phyloP scores from a whole-genome alignment of 805 yeast genomes.

The Candida anglica region DNA sequence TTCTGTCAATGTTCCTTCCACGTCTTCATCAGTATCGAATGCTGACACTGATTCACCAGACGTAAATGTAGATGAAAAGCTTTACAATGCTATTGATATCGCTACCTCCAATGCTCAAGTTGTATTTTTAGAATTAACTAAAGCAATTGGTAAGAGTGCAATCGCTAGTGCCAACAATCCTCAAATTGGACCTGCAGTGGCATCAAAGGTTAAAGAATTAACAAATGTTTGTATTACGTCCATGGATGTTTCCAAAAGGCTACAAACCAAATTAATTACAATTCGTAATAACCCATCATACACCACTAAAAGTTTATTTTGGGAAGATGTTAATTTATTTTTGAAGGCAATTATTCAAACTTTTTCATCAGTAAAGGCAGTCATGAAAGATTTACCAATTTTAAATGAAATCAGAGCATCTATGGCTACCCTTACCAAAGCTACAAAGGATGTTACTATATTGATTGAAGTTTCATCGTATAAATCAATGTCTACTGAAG shows the following conservation, averaged over 20 bases:
- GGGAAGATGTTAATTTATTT: slow-evolving; percentile 83
- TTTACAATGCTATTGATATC: slow-evolving; percentile 58
- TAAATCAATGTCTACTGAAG: slow-evolving; percentile 24
- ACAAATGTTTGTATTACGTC: slow-evolving; percentile 75
- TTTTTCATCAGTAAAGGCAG: slow-evolving; percentile 74
- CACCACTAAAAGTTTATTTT: slow-evolving; percentile 59
- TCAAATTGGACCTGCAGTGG: slow-evolving; percentile 38
- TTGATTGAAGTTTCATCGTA: slow-evolving; percentile 55
- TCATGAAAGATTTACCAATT: slow-evolving; percentile 77
- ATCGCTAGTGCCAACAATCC: slow-evolving; percentile 36
- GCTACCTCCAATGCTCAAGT: slow-evolving; percentile 69
- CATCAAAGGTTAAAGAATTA: slow-evolving; percentile 68
- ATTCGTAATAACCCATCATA: slow-evolving; percentile 45
- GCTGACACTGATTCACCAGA: no score
- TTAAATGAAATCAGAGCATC: slow-evolving; percentile 77
- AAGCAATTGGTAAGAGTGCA: slow-evolving; percentile 64
- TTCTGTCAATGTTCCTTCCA: background rate
- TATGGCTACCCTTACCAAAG: slow-evolving; percentile 76
- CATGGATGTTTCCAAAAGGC: slow-evolving; percentile 73
- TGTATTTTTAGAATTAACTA: slow-evolving; percentile 72
- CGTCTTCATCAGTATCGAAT: background rate
- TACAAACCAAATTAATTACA: slow-evolving; percentile 51
- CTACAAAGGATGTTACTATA: slow-evolving; percentile 90
- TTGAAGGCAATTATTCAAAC: slow-evolving; percentile 80
- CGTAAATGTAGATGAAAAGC: slow-evolving; percentile 60